phyloP scores from a whole-genome alignment of 371 early-diverging fungal genomes.

The Actinomortierella ambigua region DNA sequence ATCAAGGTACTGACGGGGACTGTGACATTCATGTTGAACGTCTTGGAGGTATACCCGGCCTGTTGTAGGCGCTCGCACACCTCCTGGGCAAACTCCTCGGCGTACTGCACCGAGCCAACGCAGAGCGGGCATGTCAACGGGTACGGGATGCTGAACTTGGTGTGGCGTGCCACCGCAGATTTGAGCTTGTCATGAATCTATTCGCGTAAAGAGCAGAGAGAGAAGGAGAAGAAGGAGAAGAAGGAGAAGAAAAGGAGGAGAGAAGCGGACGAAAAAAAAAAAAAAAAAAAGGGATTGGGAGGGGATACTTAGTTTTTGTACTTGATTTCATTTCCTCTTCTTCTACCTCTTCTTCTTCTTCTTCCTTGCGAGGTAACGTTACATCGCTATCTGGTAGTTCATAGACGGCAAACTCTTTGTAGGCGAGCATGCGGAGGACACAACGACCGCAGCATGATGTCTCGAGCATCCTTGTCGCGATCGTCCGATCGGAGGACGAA shows the following conservation, averaged over 20 bases:
- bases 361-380: background rate
- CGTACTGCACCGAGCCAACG: constrained; percentile 53
- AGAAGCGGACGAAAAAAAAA: background rate
- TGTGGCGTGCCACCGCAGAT: background rate
- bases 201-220: background rate
- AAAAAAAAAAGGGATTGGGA: background rate
- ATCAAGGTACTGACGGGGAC: constrained; percentile 57
- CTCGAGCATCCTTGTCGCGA: too few species aligned
- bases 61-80: constrained; percentile 36
- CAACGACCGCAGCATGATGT: constrained; percentile 35
- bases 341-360: background rate
- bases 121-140: constrained; percentile 50
- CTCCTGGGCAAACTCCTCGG: constrained; percentile 44
- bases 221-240: background rate
- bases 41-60: constrained; percentile 47
- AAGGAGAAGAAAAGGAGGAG: background rate
- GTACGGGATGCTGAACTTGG: background rate
- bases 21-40: constrained; percentile 55
- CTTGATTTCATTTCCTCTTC: background rate
- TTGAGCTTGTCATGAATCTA: background rate
- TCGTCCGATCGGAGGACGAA: too few species aligned
- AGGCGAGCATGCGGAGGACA: constrained; percentile 30
- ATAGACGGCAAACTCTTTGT: constrained; percentile 31
- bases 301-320: background rate
- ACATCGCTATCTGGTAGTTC: constrained; percentile 14